Evolutionary conservation across 2,329 filamentous ascomycete genomes (phyloP).

Genomic region (Fusarium hostae): DNA sequence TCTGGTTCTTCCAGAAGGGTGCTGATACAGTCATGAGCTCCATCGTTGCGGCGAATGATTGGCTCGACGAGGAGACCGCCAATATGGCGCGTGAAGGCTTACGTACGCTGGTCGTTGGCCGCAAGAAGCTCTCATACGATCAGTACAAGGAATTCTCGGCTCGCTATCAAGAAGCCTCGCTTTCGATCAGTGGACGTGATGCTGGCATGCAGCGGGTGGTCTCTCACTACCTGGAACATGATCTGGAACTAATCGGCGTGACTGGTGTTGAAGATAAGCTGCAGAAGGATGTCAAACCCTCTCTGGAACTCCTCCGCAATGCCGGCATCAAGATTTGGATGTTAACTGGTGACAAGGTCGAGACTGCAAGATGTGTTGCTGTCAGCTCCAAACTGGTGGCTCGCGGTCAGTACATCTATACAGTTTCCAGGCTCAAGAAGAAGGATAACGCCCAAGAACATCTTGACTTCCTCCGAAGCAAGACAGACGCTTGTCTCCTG

Average conservation of each 20-base stretch:
- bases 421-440: constrained; percentile 84
- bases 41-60: constrained; percentile 96
- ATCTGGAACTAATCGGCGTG: constrained; percentile 93
- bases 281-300: constrained; percentile 94
- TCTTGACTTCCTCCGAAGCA: constrained; percentile 87
- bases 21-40: constrained; percentile 98
- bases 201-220: constrained; percentile 83
- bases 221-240: constrained; percentile 82
- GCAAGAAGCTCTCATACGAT: constrained; percentile 81
- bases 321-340: constrained; percentile 99
- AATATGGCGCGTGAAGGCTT: constrained; percentile 99
- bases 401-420: constrained; percentile 94
- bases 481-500: constrained; percentile 86
- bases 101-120: constrained; percentile 92
- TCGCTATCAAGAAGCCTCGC: constrained; percentile 80
- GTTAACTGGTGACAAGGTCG: constrained; percentile 98
- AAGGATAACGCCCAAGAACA: constrained; percentile 89
- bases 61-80: constrained; percentile 98
- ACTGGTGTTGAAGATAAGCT: constrained; percentile 98
- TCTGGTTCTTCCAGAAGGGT: constrained; percentile 99
- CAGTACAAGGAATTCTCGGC: constrained; percentile 84
- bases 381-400: constrained; percentile 94
- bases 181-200: constrained; percentile 84
- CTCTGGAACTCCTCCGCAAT: constrained; percentile 92
- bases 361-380: constrained; percentile 95